phyloP scores from a whole-genome alignment of 495 filamentous ascomycete species.

The Penicillium angulare region DNA sequence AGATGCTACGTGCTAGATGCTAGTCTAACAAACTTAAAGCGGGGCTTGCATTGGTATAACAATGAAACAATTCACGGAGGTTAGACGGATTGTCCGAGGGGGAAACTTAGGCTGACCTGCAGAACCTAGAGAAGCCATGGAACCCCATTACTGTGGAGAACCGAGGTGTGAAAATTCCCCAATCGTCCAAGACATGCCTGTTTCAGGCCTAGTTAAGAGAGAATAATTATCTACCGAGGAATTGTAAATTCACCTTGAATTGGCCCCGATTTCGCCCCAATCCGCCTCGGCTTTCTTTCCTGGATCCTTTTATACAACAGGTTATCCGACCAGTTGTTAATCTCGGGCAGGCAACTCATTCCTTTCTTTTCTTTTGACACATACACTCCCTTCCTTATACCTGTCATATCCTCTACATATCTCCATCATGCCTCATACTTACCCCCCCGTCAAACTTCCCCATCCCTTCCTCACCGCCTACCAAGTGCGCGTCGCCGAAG shows the following conservation, averaged over 20 bases:
- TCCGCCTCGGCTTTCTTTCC: not conserved
- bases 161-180: not conserved
- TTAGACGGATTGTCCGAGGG: not conserved
- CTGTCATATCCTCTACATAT: not conserved
- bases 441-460: constrained; percentile 30
- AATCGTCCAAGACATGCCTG: not conserved
- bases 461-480: constrained; percentile 31
- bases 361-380: too few species aligned
- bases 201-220: not conserved
- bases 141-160: constrained; percentile 3
- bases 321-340: too few species aligned
- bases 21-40: not conserved
- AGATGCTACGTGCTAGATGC: too few species aligned
- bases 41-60: too few species aligned
- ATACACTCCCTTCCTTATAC: too few species aligned
- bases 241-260: not conserved
- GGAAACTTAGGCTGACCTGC: not conserved
- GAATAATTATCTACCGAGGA: not conserved
- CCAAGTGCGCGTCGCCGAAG: constrained; percentile 24
- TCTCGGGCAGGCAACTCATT: too few species aligned
- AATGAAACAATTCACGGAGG: too few species aligned
- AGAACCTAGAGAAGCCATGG: not conserved
- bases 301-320: too few species aligned
- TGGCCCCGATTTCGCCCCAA: too few species aligned
- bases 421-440: constrained; percentile 20